These are phyloP conservation scores for Colletotrichum melonis DNA, from an alignment of 2,329 filamentous ascomycete species.

Conservation along the genomic window DNA sequence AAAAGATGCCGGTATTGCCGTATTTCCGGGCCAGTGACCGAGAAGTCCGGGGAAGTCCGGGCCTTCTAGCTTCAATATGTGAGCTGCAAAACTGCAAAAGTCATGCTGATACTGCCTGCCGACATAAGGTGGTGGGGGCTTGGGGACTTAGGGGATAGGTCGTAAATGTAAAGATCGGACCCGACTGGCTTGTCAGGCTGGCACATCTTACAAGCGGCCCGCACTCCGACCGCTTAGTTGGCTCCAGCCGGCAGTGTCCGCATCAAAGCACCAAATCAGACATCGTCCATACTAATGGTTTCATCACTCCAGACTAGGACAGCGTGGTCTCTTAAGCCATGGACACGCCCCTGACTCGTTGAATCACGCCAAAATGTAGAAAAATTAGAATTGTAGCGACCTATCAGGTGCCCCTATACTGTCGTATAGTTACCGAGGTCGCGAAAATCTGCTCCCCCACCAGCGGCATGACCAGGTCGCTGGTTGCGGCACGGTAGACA, in stretches of 20 bases:
- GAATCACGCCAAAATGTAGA: not conserved
- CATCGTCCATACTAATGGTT: not conserved
- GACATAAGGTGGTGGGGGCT: not conserved
- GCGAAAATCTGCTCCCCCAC: not conserved
- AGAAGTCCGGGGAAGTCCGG: not conserved
- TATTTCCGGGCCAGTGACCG: not conserved
- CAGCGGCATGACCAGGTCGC: not conserved
- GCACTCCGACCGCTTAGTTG: not conserved
- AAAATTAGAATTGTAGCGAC: not conserved
- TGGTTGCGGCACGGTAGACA: not conserved
- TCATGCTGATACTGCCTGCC: not conserved
- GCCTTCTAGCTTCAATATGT: not conserved
- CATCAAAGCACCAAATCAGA: conserved; percentile 12
- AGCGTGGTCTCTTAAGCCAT: not conserved
- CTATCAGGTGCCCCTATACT: not conserved
- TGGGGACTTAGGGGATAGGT: not conserved
- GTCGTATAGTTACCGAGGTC: not conserved
- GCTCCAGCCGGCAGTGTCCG: not conserved
- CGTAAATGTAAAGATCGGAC: not conserved
- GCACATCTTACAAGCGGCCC: conserved; percentile 2
- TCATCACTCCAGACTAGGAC: not conserved
- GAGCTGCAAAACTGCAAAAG: not conserved
- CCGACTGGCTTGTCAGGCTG: not conserved
- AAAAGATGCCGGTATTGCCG: not conserved
- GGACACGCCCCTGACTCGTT: conserved; percentile 16